Conservation (phyloP, 148 eudicot species). For the Vaccinium myrtillus region DNA sequence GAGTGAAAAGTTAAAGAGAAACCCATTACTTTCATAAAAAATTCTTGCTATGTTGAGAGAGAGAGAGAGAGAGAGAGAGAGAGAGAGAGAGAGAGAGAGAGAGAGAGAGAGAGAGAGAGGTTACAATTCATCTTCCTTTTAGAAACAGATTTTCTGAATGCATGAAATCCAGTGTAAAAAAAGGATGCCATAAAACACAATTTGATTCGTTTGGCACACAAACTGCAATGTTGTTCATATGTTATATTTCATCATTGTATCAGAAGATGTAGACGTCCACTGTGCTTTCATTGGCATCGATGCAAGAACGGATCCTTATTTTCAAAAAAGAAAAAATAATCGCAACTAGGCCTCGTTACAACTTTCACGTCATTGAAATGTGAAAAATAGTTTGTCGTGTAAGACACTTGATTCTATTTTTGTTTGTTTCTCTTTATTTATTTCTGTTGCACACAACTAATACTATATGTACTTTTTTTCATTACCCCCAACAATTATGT, state of each 20-base stretch:
- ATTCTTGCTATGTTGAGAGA: too few relatives aligned
- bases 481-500: too few relatives aligned
- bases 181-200: background rate
- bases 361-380: background rate
- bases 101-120: too few relatives aligned
- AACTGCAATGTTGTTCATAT: background rate
- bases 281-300: background rate
- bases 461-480: too few relatives aligned
- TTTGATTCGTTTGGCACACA: background rate
- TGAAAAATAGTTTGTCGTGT: background rate
- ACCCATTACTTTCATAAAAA: too few relatives aligned
- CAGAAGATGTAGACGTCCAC: background rate
- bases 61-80: too few relatives aligned
- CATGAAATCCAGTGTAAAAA: background rate
- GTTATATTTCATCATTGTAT: background rate
- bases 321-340: too few relatives aligned
- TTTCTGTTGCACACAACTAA: background rate
- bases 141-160: background rate
- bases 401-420: background rate
- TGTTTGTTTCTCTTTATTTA: background rate
- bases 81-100: too few relatives aligned
- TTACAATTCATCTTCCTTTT: too few relatives aligned
- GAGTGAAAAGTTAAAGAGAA: too few relatives aligned
- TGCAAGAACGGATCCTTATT: background rate
- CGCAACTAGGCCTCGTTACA: too few relatives aligned